Conservation (phyloP, 805 yeast genomes). For the Saccharomycopsis lassenensis region DNA sequence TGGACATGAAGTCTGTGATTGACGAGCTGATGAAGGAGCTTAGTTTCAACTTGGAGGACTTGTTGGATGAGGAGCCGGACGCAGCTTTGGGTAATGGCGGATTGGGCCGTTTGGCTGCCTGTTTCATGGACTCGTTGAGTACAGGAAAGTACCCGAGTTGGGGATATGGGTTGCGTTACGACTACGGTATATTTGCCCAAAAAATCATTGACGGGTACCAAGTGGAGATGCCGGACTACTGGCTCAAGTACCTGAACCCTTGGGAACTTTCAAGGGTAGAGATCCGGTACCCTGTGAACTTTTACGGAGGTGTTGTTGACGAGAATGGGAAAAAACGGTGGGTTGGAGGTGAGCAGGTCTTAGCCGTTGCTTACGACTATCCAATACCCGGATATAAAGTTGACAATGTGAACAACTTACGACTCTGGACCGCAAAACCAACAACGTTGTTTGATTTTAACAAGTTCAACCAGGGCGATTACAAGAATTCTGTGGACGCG, state of each 20-base stretch:
- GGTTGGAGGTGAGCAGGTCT: constrained; percentile 82
- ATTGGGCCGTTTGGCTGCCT: constrained; percentile 87
- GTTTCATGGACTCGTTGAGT: constrained; percentile 81
- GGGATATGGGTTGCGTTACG: constrained; percentile 93
- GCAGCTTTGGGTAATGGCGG: constrained; percentile 97
- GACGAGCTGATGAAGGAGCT: constrained; percentile 49
- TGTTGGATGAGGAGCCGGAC: constrained; percentile 79
- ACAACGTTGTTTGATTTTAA: constrained; percentile 85
- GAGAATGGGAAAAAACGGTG: constrained; percentile 54
- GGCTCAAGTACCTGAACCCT: constrained; percentile 83
- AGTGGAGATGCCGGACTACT: constrained; percentile 89
- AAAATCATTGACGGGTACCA: constrained; percentile 85
- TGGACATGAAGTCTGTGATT: constrained; percentile 54
- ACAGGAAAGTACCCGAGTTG: constrained; percentile 86
- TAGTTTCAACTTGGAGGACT: constrained; percentile 83
- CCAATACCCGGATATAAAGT: constrained; percentile 90
- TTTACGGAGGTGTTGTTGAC: constrained; percentile 71
- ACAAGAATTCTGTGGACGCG: constrained; percentile 67
- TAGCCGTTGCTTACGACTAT: constrained; percentile 84
- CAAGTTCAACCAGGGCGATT: constrained; percentile 87
- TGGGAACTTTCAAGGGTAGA: constrained; percentile 89
- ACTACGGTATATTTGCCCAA: constrained; percentile 89
- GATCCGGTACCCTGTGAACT: constrained; percentile 81
- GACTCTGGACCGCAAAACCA: constrained; percentile 86
- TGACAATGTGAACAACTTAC: constrained; percentile 71